phyloP scores from a whole-genome alignment of 352 stramenopile genomes.

The Phytopythium aichiense region DNA sequence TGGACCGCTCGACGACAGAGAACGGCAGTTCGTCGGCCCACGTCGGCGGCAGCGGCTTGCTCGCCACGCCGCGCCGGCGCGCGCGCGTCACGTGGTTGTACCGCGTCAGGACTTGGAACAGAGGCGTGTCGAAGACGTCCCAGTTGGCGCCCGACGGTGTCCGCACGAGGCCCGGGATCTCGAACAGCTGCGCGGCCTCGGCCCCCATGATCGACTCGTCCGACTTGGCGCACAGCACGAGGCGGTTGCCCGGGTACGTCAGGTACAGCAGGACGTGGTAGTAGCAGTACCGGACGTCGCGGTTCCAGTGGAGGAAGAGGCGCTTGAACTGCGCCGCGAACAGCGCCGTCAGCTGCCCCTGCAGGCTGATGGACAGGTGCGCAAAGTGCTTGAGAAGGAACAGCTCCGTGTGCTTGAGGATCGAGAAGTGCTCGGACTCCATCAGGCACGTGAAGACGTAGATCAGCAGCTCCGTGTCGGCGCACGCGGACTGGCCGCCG shows the following conservation, averaged over 20 bases:
- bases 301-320: conserved; percentile 82
- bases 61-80: conserved; percentile 6
- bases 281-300: conserved; percentile 82
- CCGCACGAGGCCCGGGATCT: conserved; percentile 65
- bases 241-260: conserved; percentile 71
- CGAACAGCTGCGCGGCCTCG: conserved; percentile 55
- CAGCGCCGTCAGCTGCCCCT: conserved; percentile 41
- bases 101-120: conserved; percentile 46
- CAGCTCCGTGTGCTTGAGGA: conserved; percentile 59
- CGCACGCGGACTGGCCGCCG: conserved; percentile 13
- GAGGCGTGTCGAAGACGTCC: conserved; percentile 57
- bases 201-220: conserved; percentile 69
- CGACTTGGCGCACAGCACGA: conserved; percentile 65
- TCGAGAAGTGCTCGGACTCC: conserved; percentile 68
- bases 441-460: conserved; percentile 61
- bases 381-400: conserved; percentile 68
- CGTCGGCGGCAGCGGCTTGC: conserved; percentile 12
- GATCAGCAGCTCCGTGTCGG: conserved; percentile 30
- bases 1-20: conserved; percentile 35
- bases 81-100: conserved; percentile 48
- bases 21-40: conserved; percentile 49
- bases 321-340: conserved; percentile 49
- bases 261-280: conserved; percentile 80
- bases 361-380: conserved; percentile 46
- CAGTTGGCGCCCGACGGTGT: conserved; percentile 29